Base-by-base conservation (phyloP, 176 grass and related monocot genomes). In the Juncus inflexus region DNA sequence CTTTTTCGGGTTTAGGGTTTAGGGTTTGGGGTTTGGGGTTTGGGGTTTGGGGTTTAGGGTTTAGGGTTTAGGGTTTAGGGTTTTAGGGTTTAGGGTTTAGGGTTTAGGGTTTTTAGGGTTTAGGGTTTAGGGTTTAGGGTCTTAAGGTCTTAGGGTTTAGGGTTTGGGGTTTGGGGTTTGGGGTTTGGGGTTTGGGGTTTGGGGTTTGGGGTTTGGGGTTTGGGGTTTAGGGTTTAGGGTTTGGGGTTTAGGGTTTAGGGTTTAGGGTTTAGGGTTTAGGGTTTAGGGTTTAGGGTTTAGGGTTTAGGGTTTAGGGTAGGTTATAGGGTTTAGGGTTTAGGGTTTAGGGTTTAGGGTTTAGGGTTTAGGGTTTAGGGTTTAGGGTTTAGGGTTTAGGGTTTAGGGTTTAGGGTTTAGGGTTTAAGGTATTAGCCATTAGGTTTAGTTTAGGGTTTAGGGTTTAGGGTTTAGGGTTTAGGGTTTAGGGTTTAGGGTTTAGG, bases 361-460 rank as follows among this genome's bases (percentile, higher is more conserved):
- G 19, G 19, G 19, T 28, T 28, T 28, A 28, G 19, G 19, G 19
- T 28, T 28, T 28, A 28, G 19, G 19, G 19, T 28, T 28, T 28
- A 28, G 19, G 19, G 19, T 28, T 28, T 28, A 28, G 19, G 19
- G 19, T 28, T 28, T 28, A 28, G 19, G 19, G 19, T 28, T 28
- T 28, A 52, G 49, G 49, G 49, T 52, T 52, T 28, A 28, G 12
- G 49, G 49, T 52, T 52, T 52, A 52, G 49, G 49, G 49, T 52
- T 52, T 52, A 52, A 2, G 49, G 49, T n/a, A n/a, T n/a, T n/a
- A n/a, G n/a, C n/a, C n/a, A n/a, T n/a, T n/a, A n/a, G n/a, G n/a
- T n/a, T n/a, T n/a, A n/a, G n/a, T 52, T 52, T 52, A 52, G 49
- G 49, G 49, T 52, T 52, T 52, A 52, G 49, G 49, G 49, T 52